phyloP scores from a whole-genome alignment of 2,329 filamentous ascomycete genomes.

The Neopestalotiopsis rosae region DNA sequence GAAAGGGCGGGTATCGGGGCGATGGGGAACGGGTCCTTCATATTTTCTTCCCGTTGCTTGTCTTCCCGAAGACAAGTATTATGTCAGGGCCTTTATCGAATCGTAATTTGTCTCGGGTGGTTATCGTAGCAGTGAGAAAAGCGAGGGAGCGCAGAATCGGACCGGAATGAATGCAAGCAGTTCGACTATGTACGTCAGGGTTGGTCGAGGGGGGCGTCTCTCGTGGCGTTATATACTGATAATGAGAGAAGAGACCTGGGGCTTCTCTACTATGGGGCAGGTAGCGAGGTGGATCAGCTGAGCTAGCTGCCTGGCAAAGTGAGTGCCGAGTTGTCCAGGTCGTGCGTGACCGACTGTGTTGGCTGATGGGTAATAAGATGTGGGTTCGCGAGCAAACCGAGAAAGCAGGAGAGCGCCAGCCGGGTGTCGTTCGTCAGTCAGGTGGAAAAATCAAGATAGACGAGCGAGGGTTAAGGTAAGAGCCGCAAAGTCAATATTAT shows the following conservation, averaged over 20 bases:
- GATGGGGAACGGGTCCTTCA: slow-evolving; percentile 77
- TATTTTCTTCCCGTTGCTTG: slow-evolving; percentile 39
- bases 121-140: background rate
- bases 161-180: too few species aligned
- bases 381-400: background rate
- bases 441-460: background rate
- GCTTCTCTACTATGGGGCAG: background rate
- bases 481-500: background rate
- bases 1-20: slow-evolving; percentile 63
- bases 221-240: background rate
- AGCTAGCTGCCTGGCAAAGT: background rate
- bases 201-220: background rate
- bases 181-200: too few species aligned
- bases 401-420: background rate
- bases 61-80: background rate
- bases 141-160: too few species aligned
- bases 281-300: background rate
- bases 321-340: background rate
- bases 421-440: background rate
- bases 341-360: background rate
- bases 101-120: background rate
- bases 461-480: background rate
- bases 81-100: background rate
- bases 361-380: background rate
- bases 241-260: background rate